Percentiles rank a stretch among this genome's conserved stretches.
Evolutionary conservation across 2,329 filamentous ascomycete species (phyloP).

Genomic region (Colletotrichum orchidophilum): DNA sequence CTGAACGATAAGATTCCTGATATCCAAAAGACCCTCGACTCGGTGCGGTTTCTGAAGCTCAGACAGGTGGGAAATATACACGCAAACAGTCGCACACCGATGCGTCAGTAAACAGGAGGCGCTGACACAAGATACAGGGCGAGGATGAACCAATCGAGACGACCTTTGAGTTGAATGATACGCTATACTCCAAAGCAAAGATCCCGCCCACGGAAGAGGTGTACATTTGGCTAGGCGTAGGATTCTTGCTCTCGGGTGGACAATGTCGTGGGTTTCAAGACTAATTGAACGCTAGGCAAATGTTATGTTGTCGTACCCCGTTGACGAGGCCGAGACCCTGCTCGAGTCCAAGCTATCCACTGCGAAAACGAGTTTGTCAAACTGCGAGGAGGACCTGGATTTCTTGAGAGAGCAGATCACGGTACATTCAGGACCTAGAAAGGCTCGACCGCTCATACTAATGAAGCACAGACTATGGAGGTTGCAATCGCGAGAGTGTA

Average conservation of each 20-base stretch:
- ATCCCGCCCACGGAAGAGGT: slow-evolving; percentile 89
- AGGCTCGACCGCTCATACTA: slow-evolving; percentile 11
- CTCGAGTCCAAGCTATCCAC: slow-evolving; percentile 80
- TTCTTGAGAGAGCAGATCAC: slow-evolving; percentile 97
- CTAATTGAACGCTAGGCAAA: slow-evolving; percentile 72
- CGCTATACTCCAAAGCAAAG: slow-evolving; percentile 87
- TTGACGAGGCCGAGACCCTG: slow-evolving; percentile 85
- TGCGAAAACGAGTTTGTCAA: slow-evolving; percentile 81
- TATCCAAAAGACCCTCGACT: slow-evolving; percentile 94
- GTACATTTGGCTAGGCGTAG: slow-evolving; percentile 93
- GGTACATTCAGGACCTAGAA: slow-evolving; percentile 58
- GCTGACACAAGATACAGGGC: slow-evolving; percentile 43
- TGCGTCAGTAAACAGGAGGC: background rate
- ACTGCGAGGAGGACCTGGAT: slow-evolving; percentile 96
- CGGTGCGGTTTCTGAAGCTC: slow-evolving; percentile 84
- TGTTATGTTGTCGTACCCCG: slow-evolving; percentile 95
- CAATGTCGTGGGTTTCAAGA: background rate
- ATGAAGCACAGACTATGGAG: slow-evolving; percentile 80
- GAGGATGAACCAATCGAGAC: slow-evolving; percentile 81
- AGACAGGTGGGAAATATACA: slow-evolving; percentile 65
- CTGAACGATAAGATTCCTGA: slow-evolving; percentile 96
- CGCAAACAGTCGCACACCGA: background rate
- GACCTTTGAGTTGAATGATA: slow-evolving; percentile 96
- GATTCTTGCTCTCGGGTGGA: slow-evolving; percentile 39
- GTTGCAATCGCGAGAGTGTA: slow-evolving; percentile 97